A percentile compares a stretch with the other conserved stretches of the same genome.
These are phyloP conservation scores for Alternaria ventricosa DNA, from an alignment of 2,329 filamentous ascomycete genomes.

Conservation along the genomic window DNA sequence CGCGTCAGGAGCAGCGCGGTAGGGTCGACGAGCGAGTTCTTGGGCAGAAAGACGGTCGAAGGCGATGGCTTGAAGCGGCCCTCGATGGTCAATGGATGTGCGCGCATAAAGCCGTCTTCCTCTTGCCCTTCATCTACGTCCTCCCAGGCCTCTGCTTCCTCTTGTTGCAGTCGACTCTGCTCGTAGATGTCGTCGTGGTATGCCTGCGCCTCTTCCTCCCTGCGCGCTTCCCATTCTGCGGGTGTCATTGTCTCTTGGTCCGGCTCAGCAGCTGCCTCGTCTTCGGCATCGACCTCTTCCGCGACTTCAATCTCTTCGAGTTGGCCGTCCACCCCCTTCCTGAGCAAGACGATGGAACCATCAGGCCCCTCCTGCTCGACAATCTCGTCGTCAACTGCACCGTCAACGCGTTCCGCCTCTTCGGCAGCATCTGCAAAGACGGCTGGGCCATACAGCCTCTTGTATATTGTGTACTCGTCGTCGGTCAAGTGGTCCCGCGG, in stretches of 20 bases:
- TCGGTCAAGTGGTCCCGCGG: slow-evolving; percentile 73
- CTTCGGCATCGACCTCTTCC: slow-evolving; percentile 20
- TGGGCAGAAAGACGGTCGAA: slow-evolving; percentile 76
- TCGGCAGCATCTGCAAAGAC: slow-evolving; percentile 67
- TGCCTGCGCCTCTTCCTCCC: slow-evolving; percentile 37
- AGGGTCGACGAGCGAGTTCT: slow-evolving; percentile 71
- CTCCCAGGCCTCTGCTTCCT: slow-evolving; percentile 49
- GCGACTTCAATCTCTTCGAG: slow-evolving; percentile 65
- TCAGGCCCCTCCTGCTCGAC: slow-evolving; percentile 38
- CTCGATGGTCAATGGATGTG: slow-evolving; percentile 75
- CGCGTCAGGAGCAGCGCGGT: slow-evolving; percentile 71
- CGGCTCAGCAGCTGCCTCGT: slow-evolving; percentile 21
- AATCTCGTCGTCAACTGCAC: slow-evolving; percentile 57
- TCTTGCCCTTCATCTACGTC: slow-evolving; percentile 36
- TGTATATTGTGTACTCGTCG: slow-evolving; percentile 77
- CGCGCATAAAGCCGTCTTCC: slow-evolving; percentile 58
- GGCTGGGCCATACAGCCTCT: slow-evolving; percentile 80
- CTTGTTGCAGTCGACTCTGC: slow-evolving; percentile 51
- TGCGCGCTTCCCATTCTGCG: slow-evolving; percentile 44
- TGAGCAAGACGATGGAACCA: slow-evolving; percentile 55
- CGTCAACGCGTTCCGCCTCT: slow-evolving; percentile 48
- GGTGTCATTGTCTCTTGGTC: slow-evolving; percentile 33
- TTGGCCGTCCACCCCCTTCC: slow-evolving; percentile 62
- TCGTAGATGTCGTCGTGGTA: slow-evolving; percentile 50
- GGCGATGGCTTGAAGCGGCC: slow-evolving; percentile 79